Base-by-base conservation (phyloP, 1,284 basidiomycete species). In the Pseudozyma pruni region DNA sequence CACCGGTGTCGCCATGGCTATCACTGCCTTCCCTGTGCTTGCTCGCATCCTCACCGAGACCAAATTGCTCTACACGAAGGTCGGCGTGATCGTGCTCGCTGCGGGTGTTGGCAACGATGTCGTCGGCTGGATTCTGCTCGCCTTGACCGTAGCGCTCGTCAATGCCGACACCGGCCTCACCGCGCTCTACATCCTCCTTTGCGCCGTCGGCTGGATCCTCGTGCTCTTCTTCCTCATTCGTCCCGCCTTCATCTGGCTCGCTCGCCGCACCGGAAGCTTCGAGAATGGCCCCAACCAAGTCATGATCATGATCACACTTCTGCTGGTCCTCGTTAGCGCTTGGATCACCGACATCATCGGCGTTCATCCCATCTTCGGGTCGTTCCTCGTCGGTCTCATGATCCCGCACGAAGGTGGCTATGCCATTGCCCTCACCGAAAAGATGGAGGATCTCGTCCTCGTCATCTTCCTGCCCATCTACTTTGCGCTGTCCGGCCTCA, bases 311-410 rank as follows among this genome's bases (percentile, higher is more conserved):
- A 72, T 88, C 38, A 87, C 86, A 29, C 85, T 94, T n/a, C 78
- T 93, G 22, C 83, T 93, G 37, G 88, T 93, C 4, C 88, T 94
- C 70, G 83, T 87, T 41, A 90, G 89, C 16, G 90, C 91, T 0
- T 94, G 93, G 84, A 89, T 90, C 84, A 94, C 93, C 10, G 92
- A 93, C 82, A 89, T 93, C 72, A 91, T 92, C 63, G 90, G 92
- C 74, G 92, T 95, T 1, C 93, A 94, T 79, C 90, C 92, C 27
- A 94, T 94, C 75, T 92, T 93, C 77, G 90, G 91, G 86, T 61
- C 67, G 1, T 96, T 96, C 85, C 79, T 96, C 50, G 90, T 91
- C 19, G 94, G 93, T 39, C 85, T 96, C 13, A 89, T 94, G 77
- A 89, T 96, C 42, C 93, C 94, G 8, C 90, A 93, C 72, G 89